Evolutionary conservation across 169 alveolate genomes (phyloP).

Genomic region (Plasmodium blacklocki): DNA sequence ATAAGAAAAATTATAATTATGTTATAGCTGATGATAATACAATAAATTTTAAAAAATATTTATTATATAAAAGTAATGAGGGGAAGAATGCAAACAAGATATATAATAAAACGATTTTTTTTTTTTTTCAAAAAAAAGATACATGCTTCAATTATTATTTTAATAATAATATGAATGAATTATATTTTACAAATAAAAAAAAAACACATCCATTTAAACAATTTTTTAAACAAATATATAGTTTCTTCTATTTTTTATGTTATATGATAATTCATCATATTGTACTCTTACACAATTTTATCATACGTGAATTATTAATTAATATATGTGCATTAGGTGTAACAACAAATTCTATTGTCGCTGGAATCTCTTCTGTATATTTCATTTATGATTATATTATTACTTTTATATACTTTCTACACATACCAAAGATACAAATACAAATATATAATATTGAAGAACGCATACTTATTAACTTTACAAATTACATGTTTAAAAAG

Average conservation of each 20-base stretch:
- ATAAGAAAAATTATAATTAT: constrained; percentile 62
- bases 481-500: constrained; percentile 71
- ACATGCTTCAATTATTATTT: constrained; percentile 21
- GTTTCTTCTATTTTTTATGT: constrained; percentile 4
- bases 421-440: constrained; percentile 57
- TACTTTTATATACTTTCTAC: constrained; percentile 41
- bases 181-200: not conserved
- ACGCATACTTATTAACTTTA: constrained; percentile 45
- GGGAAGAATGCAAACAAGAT: constrained; percentile 8
- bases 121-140: constrained; percentile 27
- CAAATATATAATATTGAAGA: constrained; percentile 68
- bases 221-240: constrained; percentile 22
- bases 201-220: not conserved
- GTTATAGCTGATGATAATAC: constrained; percentile 72
- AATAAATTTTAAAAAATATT: constrained; percentile 28
- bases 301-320: constrained; percentile 46
- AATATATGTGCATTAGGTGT: constrained; percentile 68
- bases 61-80: constrained; percentile 20
- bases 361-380: constrained; percentile 66
- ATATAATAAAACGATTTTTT: constrained; percentile 23
- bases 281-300: constrained; percentile 18
- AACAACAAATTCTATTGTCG: constrained; percentile 69
- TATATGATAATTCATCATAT: constrained; percentile 26
- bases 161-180: not conserved
- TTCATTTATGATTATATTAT: constrained; percentile 54